Base-by-base conservation (phyloP, 2,329 filamentous ascomycete species). In the Epichloe festucae region DNA sequence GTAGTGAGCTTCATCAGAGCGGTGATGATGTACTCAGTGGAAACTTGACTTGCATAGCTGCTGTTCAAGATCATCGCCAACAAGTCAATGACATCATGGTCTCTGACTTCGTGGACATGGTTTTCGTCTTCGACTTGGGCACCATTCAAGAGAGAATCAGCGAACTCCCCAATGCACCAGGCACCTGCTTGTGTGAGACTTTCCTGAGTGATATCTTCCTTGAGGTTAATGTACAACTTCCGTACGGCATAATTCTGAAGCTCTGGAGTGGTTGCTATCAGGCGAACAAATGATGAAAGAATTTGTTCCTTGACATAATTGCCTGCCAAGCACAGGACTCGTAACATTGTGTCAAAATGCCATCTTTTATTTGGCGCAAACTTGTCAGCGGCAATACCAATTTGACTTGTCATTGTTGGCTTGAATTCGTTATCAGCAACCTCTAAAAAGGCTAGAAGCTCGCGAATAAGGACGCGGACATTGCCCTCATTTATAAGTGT, bases 401-500 rank as follows among this genome's bases (percentile, higher is more conserved):
- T 98, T 64, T 98, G 93, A 50, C 85, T 93, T 2, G 93, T 98
- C 90, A 98, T 96, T 50, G 89, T 88, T 6, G 93, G 88, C 72
- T 98, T 98, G 73, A 98, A 98, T 67, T 98, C 93, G 58, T 94
- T 95, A 63, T 98, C 93, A 51, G 94, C 91, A 49, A 95, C 89
- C 67, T 98, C 93, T 53, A 98, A 70, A 76, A 98, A 98, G 6
- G 93, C 89, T 43, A 98, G 76, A 41, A 98, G 75, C 65, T 98
- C 94, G 56, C 94, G 77, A 54, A 98, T 93, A 40, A 98, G 77
- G 4, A 97, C 87, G 40, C 93, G 84, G 38, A 98, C 89, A 61
- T 98, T 98, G 68, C 84, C 82, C 65, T 97, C 93, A 66, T 98
- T 97, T 70, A 98, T 96, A 49, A 98, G 75, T 4, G 94, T 98